Evolutionary conservation across 768 basidiomycete species (phyloP).

Genomic region (Rhizopogon vulgaris): DNA sequence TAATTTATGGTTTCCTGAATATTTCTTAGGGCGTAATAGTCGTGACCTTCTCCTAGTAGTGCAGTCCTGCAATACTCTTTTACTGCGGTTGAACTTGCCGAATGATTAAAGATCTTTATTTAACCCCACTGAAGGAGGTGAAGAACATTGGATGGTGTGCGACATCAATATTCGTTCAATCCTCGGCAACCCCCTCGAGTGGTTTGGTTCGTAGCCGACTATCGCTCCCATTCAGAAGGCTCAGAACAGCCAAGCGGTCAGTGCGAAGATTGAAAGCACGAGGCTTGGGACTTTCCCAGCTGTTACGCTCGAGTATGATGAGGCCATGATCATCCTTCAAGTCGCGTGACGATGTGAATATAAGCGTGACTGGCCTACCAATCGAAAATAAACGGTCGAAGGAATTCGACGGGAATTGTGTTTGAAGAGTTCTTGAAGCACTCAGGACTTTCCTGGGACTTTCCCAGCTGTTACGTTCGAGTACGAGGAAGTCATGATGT

Average conservation of each 20-base stretch:
- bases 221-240: slow-evolving; percentile 30
- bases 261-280: slow-evolving; percentile 15
- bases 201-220: slow-evolving; percentile 55
- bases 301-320: slow-evolving; percentile 35
- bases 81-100: too few species aligned
- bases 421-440: too few species aligned
- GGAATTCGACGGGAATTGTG: too few species aligned
- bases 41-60: too few species aligned
- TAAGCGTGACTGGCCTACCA: slow-evolving; percentile 37
- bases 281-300: slow-evolving; percentile 42
- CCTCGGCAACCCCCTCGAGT: slow-evolving; percentile 25
- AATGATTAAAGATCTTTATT: too few species aligned
- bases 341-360: slow-evolving; percentile 33
- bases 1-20: too few species aligned
- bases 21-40: too few species aligned
- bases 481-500: slow-evolving; percentile 40
- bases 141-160: too few species aligned
- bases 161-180: too few species aligned
- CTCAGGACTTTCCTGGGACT: slow-evolving; percentile 31
- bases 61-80: too few species aligned
- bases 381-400: too few species aligned
- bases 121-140: too few species aligned
- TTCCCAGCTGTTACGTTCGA: slow-evolving; percentile 36
- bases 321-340: slow-evolving; percentile 38
- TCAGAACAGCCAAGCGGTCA: background rate